phyloP scores from a whole-genome alignment of 805 yeast species.

The Wickerhamiella cacticola region DNA sequence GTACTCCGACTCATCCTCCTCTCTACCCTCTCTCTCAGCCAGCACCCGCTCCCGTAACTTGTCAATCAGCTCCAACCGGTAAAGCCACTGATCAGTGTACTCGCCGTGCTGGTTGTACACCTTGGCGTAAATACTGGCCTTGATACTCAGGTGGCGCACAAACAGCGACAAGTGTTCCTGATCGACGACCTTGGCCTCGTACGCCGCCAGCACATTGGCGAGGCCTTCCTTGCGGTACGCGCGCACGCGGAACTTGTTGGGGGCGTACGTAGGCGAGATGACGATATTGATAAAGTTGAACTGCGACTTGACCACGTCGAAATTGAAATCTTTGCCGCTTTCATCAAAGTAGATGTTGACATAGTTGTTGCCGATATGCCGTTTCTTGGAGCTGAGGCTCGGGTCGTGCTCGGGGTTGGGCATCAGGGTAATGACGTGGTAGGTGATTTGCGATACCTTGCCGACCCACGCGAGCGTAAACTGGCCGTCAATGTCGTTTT shows the following conservation, averaged over 20 bases:
- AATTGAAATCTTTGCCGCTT: constrained; percentile 52
- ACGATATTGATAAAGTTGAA: constrained; percentile 76
- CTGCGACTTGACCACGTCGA: constrained; percentile 61
- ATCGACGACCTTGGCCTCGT: constrained; percentile 60
- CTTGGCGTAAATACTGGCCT: constrained; percentile 59
- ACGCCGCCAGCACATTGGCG: constrained; percentile 64
- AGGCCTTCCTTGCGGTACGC: constrained; percentile 54
- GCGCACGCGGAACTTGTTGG: constrained; percentile 43
- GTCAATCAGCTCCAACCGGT: constrained; percentile 46
- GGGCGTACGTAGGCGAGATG: constrained; percentile 40
- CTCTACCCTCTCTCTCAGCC: neutral
- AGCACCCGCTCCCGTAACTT: constrained; percentile 29
- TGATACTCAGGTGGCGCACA: constrained; percentile 52
- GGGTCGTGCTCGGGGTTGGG: constrained; percentile 40
- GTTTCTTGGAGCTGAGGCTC: constrained; percentile 46
- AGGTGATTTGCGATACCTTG: constrained; percentile 56
- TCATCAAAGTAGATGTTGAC: constrained; percentile 77
- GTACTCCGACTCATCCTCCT: constrained; percentile 5
- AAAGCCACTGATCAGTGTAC: constrained; percentile 54
- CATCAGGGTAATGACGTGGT: constrained; percentile 77
- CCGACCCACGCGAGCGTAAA: constrained; percentile 63
- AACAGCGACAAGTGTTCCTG: constrained; percentile 48
- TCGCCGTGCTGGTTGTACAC: constrained; percentile 57
- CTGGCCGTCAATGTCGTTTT: constrained; percentile 59
- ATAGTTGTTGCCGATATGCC: constrained; percentile 78